These are phyloP conservation scores for Carpediemonas membranifera DNA, from an alignment of 78 protist genomes.

Conservation along the genomic window DNA sequence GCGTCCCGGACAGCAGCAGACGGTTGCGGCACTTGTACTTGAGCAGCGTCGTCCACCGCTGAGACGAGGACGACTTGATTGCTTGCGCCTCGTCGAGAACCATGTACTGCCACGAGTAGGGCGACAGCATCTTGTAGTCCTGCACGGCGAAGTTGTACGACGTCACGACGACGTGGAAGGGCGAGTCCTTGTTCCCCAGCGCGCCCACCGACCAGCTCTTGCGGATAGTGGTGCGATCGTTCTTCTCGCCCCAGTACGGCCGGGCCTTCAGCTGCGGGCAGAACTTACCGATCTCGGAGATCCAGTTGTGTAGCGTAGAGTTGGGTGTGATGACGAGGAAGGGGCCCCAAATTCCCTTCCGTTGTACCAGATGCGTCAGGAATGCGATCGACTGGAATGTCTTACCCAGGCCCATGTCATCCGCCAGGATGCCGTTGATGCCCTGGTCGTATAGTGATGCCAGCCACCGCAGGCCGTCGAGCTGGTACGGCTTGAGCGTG, in stretches of 20 bases:
- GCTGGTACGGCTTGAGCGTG: conserved; percentile 40
- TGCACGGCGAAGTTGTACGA: conserved; percentile 43
- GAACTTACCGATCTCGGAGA: conserved; percentile 31
- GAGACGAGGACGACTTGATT: conserved; percentile 40
- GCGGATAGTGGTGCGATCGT: conserved; percentile 18
- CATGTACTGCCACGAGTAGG: conserved; percentile 63
- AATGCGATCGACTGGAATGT: conserved; percentile 51
- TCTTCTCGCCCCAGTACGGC: conserved; percentile 22
- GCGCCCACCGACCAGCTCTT: conserved; percentile 1
- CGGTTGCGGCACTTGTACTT: conserved; percentile 50
- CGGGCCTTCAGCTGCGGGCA: conserved; percentile 27
- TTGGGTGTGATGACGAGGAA: conserved; percentile 47
- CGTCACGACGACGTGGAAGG: conserved; percentile 70
- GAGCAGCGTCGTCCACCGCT: neutral
- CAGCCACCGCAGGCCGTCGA: conserved; percentile 82
- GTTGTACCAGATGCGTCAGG: conserved; percentile 39
- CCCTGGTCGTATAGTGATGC: conserved; percentile 65
- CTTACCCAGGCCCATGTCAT: conserved; percentile 45
- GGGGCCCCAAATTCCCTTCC: conserved; percentile 35
- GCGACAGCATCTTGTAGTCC: conserved; percentile 50
- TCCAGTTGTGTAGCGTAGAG: conserved; percentile 55
- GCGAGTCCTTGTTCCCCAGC: conserved; percentile 17
- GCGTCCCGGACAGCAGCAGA: conserved; percentile 87
- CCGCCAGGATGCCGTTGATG: conserved; percentile 55
- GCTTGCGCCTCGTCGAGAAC: conserved; percentile 94